Evolutionary conservation across 768 basidiomycete genomes (phyloP).

Genomic region (Calocybe indica): DNA sequence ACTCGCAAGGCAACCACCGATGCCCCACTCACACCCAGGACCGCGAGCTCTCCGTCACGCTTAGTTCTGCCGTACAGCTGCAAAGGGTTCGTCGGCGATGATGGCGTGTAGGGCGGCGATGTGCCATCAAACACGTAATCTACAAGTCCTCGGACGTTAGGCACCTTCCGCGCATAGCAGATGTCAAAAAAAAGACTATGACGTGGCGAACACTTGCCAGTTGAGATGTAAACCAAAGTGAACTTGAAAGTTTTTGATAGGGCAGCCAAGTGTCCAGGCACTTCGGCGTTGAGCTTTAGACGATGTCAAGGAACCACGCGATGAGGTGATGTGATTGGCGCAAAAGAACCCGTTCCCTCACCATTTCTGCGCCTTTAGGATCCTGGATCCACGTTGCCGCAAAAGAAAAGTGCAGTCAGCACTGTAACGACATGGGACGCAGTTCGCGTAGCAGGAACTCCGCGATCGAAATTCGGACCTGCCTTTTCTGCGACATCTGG

Average conservation of each 20-base stretch:
- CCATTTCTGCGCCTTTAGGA: conserved; percentile 61
- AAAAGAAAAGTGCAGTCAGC: background rate
- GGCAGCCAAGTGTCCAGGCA: conserved; percentile 66
- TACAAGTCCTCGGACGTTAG: conserved; percentile 15
- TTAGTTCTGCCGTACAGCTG: conserved; percentile 89
- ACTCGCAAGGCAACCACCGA: conserved; percentile 74
- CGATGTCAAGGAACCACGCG: background rate
- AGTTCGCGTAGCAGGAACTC: too few species aligned
- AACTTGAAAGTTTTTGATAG: conserved; percentile 58
- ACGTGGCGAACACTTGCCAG: conserved; percentile 40
- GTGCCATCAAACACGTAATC: conserved; percentile 97
- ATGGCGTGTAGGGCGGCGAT: conserved; percentile 83
- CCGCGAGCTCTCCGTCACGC: conserved; percentile 78
- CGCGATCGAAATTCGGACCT: conserved; percentile 11
- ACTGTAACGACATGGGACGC: too few species aligned
- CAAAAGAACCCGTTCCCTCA: conserved; percentile 19
- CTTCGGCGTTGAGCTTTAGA: conserved; percentile 72
- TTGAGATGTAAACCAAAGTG: conserved; percentile 87
- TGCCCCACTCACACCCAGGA: conserved; percentile 52
- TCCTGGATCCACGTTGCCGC: conserved; percentile 32
- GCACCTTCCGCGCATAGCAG: background rate
- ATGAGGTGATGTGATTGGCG: background rate
- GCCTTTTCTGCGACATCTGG: conserved; percentile 93
- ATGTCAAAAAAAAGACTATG: background rate
- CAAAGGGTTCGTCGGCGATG: conserved; percentile 71